Base-by-base conservation (phyloP, 768 basidiomycete species). In the Suillus discolor region DNA sequence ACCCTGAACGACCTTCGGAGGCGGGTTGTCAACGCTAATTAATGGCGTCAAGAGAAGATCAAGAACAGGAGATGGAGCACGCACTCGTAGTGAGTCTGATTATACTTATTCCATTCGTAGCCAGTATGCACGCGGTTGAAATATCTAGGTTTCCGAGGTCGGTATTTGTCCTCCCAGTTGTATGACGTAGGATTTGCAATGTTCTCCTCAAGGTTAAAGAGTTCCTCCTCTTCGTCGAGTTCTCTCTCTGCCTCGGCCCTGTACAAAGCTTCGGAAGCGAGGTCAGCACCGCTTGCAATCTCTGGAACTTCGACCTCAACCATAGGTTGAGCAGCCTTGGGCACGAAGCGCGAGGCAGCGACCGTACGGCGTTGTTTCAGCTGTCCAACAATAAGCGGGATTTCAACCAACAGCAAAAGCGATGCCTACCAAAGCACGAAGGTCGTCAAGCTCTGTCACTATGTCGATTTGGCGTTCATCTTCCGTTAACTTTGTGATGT, bases 21-120 rank as follows among this genome's bases (percentile, higher is more conserved):
- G 97, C 54, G 97, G 97, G 75, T 99, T 99, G 74, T 99, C 97
- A 70, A 94, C 93, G 75, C 96, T 97, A 70, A 12, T 60, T 65
- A 59, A 62, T 77, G 66, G 67, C 53, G 66, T 62, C 28, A 71
- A 47, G 54, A 47, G 63, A 65, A 54, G 16, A 23, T 38, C n/a
- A 42, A 61, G 61, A 7, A 66, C 47, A 59, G 54, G 15, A 23
- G 13, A 65, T 54, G 25, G 16, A 67, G 59, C 53, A 64, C 25
- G 69, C 81, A 97, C 94, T 98, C 97, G 78, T 99, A 99, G 80
- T 99, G 97, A 4, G 97, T 99, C 77, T 99, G 97, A 77, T 99
- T 99, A 78, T 99, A 99, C 82, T 98, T 99, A 83, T 97, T 99
- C 97, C 97, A 99, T 76, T 99, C 97, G 75, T 97, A 99, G 34